Conservation (phyloP, 2,329 filamentous ascomycete species). For the Pezicula rhizophila region DNA sequence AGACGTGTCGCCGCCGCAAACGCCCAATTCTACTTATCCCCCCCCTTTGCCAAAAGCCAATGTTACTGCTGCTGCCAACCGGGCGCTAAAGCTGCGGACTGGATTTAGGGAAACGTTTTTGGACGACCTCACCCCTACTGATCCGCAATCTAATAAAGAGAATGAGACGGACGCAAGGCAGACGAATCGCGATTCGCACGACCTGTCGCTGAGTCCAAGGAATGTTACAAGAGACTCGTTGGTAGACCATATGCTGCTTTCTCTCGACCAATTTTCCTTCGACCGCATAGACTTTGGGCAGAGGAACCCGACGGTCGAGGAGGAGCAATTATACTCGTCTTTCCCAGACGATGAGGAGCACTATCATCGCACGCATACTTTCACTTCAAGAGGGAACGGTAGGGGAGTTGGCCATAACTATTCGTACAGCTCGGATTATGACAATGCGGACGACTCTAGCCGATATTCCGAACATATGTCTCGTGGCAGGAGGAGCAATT, state of each 20-base stretch:
- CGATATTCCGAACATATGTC: conserved; percentile 43
- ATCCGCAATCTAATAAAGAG: conserved; percentile 18
- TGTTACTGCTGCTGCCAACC: conserved; percentile 16
- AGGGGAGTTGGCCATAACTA: conserved; percentile 34
- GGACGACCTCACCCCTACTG: conserved; percentile 29
- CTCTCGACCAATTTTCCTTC: conserved; percentile 76
- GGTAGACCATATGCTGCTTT: conserved; percentile 91
- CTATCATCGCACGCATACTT: conserved; percentile 21
- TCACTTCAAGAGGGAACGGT: conserved; percentile 13
- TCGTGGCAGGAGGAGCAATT: conserved; percentile 68
- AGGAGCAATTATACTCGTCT: conserved; percentile 22
- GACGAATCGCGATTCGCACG: conserved; percentile 47
- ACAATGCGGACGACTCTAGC: conserved; percentile 47
- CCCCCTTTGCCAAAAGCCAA: conserved; percentile 16
- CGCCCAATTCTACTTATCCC: conserved; percentile 13
- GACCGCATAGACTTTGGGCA: conserved; percentile 22
- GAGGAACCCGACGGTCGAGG: conserved; percentile 20
- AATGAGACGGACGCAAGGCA: conserved; percentile 15
- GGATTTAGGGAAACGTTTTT: conserved; percentile 25
- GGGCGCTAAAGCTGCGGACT: conserved; percentile 21
- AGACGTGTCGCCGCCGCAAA: conserved; percentile 20
- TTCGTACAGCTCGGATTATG: conserved; percentile 58
- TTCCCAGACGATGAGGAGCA: conserved; percentile 21
- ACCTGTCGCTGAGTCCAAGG: conserved; percentile 72
- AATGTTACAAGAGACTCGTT: conserved; percentile 82